These are phyloP conservation scores for Liriodendron chinense DNA, from an alignment of 164 flowering plant genomes.

Conservation along the genomic window DNA sequence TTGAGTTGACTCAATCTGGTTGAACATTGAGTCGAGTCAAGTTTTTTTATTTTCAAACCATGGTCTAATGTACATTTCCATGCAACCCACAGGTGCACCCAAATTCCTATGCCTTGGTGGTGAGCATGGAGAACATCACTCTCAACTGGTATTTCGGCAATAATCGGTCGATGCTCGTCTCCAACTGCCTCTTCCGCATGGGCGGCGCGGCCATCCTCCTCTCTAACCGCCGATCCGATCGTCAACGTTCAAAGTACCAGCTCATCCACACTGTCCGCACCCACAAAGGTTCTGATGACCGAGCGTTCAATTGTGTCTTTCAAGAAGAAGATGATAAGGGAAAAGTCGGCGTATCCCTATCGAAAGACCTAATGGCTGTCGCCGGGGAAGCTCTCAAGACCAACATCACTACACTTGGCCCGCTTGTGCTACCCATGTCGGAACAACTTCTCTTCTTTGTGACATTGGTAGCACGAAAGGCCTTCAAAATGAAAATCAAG, in stretches of 20 bases:
- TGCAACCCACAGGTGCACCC: slow-evolving; percentile 50
- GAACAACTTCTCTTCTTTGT: slow-evolving; percentile 65
- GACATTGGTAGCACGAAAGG: slow-evolving; percentile 49
- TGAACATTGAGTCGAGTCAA: too few species aligned
- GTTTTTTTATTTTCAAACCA: too few species aligned
- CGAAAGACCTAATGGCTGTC: slow-evolving; percentile 42
- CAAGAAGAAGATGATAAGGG: slow-evolving; percentile 14
- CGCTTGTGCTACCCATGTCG: slow-evolving; percentile 76
- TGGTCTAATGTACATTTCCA: too few species aligned
- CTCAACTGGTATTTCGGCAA: slow-evolving; percentile 91
- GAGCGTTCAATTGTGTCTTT: slow-evolving; percentile 9
- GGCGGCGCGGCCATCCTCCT: slow-evolving; percentile 56
- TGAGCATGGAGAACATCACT: slow-evolving; percentile 91
- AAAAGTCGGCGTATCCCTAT: slow-evolving; percentile 10
- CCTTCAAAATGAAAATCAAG: slow-evolving; percentile 44
- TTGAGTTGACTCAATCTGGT: too few species aligned
- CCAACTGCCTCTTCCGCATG: slow-evolving; percentile 85
- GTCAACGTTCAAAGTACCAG: slow-evolving; percentile 15
- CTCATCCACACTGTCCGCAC: slow-evolving; percentile 19
- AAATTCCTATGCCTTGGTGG: slow-evolving; percentile 72
- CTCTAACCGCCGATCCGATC: slow-evolving; percentile 12
- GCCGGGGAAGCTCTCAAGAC: slow-evolving; percentile 79
- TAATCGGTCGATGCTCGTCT: slow-evolving; percentile 76
- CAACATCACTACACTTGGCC: slow-evolving; percentile 77
- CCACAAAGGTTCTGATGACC: slow-evolving; percentile 16